Percentiles rank a stretch among this genome's conserved stretches.
phyloP scores from a whole-genome alignment of 139 green algal species.

The Parachlorella kessleri region DNA sequence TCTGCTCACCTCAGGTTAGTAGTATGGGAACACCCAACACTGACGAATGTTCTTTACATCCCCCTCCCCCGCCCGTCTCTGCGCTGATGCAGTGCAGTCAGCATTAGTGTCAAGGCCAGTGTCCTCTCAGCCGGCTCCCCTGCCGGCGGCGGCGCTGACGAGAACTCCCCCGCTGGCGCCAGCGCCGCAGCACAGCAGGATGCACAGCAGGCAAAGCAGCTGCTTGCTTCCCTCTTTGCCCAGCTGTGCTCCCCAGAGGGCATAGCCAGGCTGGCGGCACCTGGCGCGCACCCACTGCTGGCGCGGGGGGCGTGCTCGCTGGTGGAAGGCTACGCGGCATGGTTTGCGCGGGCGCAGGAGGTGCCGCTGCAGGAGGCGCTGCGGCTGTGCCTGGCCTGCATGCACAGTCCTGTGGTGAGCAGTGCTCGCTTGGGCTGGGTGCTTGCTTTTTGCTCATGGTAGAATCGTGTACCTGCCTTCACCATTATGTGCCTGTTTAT shows the following conservation, averaged over 20 bases:
- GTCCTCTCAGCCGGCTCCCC: neutral
- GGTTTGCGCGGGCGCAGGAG: slow-evolving; percentile 47
- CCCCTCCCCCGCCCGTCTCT: neutral
- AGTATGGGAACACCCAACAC: too few relatives aligned
- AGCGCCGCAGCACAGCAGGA: slow-evolving; percentile 2
- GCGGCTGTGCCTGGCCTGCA: neutral
- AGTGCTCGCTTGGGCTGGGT: neutral
- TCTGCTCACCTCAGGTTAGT: too few relatives aligned
- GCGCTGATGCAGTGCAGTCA: slow-evolving; percentile 3
- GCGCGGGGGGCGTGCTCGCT: slow-evolving; percentile 36
- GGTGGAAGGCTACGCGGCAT: slow-evolving; percentile 59
- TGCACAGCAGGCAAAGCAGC: slow-evolving; percentile 6
- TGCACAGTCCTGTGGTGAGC: neutral
- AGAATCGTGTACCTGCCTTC: too few relatives aligned
- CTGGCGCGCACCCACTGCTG: slow-evolving; percentile 20
- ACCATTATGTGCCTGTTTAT: too few relatives aligned
- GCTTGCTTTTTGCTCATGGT: too few relatives aligned
- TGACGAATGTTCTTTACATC: neutral
- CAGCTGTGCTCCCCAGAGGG: slow-evolving; percentile 40
- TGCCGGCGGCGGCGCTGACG: neutral
- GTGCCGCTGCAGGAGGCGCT: slow-evolving; percentile 25
- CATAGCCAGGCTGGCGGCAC: slow-evolving; percentile 6
- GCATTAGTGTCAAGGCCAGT: slow-evolving; percentile 13
- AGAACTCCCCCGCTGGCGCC: slow-evolving; percentile 2
- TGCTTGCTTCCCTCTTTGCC: slow-evolving; percentile 43